Evolutionary conservation across 2,329 filamentous ascomycete species (phyloP).

Genomic region (Neofusicoccum kwambonambiense): DNA sequence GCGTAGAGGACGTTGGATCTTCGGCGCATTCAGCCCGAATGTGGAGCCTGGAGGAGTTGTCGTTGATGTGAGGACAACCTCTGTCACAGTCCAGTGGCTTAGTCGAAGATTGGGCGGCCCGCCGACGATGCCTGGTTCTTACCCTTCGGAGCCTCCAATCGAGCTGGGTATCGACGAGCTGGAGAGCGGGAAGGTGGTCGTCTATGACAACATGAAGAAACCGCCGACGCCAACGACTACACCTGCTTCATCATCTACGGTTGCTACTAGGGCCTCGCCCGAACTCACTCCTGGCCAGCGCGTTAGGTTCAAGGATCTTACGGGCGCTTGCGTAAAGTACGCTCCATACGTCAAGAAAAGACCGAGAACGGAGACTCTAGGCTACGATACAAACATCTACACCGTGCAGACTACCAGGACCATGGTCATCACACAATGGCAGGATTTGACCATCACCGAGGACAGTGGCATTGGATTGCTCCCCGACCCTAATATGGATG

Average conservation of each 20-base stretch:
- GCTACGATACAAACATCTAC: conserved; percentile 60
- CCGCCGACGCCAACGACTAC: conserved; percentile 25
- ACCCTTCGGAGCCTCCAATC: conserved; percentile 30
- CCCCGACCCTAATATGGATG: conserved; percentile 52
- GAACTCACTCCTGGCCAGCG: conserved; percentile 46
- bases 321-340: conserved; percentile 53
- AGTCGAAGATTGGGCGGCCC: conserved; percentile 41
- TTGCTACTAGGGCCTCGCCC: conserved; percentile 13
- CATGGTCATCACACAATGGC: conserved; percentile 57
- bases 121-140: conserved; percentile 21
- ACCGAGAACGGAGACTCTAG: conserved; percentile 48
- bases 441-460: conserved; percentile 53
- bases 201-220: conserved; percentile 41
- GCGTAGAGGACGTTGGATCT: conserved; percentile 52
- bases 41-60: conserved; percentile 52
- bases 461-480: conserved; percentile 48
- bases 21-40: conserved; percentile 52
- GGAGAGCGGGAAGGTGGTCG: conserved; percentile 40
- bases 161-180: conserved; percentile 40
- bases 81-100: conserved; percentile 54
- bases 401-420: conserved; percentile 51
- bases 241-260: conserved; percentile 20
- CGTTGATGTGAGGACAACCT: conserved; percentile 48
- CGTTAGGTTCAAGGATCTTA: conserved; percentile 57
- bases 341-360: conserved; percentile 44